These are phyloP conservation scores for Torulaspora pretoriensis DNA, from an alignment of 1,139 yeast species.

Conservation along the genomic window DNA sequence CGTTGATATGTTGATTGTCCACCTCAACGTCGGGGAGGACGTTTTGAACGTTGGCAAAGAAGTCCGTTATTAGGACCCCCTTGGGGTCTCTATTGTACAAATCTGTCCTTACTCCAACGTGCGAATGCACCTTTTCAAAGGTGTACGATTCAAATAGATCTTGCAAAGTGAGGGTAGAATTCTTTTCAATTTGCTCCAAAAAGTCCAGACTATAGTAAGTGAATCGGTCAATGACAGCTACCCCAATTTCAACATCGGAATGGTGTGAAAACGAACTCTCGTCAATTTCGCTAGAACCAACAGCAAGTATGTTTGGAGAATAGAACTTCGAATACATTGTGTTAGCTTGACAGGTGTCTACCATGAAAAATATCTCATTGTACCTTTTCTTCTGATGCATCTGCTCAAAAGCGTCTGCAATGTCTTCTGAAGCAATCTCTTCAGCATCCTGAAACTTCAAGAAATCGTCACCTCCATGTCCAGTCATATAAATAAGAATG, in stretches of 20 bases:
- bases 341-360: constrained; percentile 97
- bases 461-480: constrained; percentile 98
- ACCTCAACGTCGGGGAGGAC: constrained; percentile 53
- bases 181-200: constrained; percentile 73
- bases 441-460: constrained; percentile 97
- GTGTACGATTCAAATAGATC: constrained; percentile 83
- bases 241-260: constrained; percentile 93
- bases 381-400: constrained; percentile 95
- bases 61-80: constrained; percentile 80
- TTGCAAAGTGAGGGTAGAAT: constrained; percentile 68
- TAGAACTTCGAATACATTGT: constrained; percentile 93
- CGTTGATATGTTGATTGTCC: constrained; percentile 8
- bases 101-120: constrained; percentile 87
- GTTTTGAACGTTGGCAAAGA: constrained; percentile 89
- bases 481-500: constrained; percentile 91
- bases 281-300: constrained; percentile 86
- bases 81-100: constrained; percentile 62
- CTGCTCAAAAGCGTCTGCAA: constrained; percentile 96
- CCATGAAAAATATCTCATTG: constrained; percentile 94
- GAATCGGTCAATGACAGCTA: constrained; percentile 94
- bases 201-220: constrained; percentile 89
- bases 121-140: constrained; percentile 80
- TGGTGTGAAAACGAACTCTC: constrained; percentile 95
- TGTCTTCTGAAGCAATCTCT: constrained; percentile 90
- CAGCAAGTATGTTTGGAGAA: constrained; percentile 88